Evolutionary conservation across 2,329 filamentous ascomycete species (phyloP).

Genomic region (Erysiphe pulchra): DNA sequence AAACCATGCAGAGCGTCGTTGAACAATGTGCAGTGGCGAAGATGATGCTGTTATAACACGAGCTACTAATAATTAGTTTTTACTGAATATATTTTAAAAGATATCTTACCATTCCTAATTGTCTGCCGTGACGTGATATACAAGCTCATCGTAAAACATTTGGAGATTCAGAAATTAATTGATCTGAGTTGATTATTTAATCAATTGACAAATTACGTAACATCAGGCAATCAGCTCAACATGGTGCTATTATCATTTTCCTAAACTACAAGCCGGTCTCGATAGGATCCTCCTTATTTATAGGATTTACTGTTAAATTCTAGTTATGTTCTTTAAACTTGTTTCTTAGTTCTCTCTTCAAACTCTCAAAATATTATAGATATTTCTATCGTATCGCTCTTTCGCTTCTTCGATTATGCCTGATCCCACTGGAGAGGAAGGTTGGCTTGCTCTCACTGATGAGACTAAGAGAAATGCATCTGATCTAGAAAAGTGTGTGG

Average conservation of each 20-base stretch:
- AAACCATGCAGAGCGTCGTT: conserved; percentile 5
- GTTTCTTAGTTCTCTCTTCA: too few species aligned
- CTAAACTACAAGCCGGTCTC: too few species aligned
- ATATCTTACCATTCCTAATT: conserved; percentile 28
- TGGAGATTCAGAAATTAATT: too few species aligned
- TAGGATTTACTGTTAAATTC: too few species aligned
- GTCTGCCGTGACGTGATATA: conserved; percentile 36
- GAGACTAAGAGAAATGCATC: conserved; percentile 36
- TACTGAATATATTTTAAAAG: conserved; percentile 2
- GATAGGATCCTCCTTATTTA: too few species aligned
- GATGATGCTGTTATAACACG: conserved; percentile 11
- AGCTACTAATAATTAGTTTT: conserved; percentile 5
- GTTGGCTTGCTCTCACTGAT: conserved; percentile 53
- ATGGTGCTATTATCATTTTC: too few species aligned
- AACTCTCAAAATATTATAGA: too few species aligned
- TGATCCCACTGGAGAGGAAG: conserved; percentile 45
- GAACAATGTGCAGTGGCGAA: conserved; percentile 16
- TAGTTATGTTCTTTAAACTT: too few species aligned
- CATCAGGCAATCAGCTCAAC: too few species aligned
- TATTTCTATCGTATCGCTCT: too few species aligned
- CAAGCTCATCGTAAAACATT: conserved; percentile 33
- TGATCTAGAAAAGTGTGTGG: conserved; percentile 39
- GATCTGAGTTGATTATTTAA: too few species aligned
- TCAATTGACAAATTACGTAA: too few species aligned
- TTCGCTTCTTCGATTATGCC: conserved; percentile 6